Evolutionary conservation across 176 grass and related monocot species (phyloP).

Genomic region (Oryza coarctata): DNA sequence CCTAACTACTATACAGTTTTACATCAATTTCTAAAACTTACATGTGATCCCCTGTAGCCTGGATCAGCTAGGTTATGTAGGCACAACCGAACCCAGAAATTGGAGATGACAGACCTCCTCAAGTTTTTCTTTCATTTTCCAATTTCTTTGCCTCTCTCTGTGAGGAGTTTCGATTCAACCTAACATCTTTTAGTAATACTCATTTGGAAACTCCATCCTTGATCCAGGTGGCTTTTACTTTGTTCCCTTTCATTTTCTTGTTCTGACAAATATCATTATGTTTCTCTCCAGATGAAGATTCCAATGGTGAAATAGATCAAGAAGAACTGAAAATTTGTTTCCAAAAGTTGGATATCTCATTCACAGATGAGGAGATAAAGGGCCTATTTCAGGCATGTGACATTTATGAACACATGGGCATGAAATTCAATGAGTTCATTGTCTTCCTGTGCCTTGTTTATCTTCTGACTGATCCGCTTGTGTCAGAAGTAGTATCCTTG

Average conservation of each 20-base stretch:
- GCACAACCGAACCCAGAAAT: background rate
- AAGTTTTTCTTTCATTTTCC: background rate
- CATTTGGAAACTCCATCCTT: background rate
- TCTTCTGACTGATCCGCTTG: constrained; percentile 84
- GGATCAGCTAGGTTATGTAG: background rate
- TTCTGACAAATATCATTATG: background rate
- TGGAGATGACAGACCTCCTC: background rate
- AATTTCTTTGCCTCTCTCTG: background rate
- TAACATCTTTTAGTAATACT: background rate
- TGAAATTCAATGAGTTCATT: constrained; percentile 99
- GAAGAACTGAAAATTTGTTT: constrained; percentile 83
- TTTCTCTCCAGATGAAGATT: constrained; percentile 80
- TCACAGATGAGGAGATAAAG: constrained; percentile 70
- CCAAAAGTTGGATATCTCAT: constrained; percentile 76
- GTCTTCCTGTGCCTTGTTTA: constrained; percentile 99
- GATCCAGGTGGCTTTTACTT: background rate
- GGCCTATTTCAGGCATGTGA: constrained; percentile 90
- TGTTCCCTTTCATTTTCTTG: background rate
- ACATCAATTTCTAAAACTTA: background rate
- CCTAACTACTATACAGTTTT: background rate
- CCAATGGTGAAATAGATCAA: constrained; percentile 94
- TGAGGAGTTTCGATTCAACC: background rate
- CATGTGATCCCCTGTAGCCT: background rate
- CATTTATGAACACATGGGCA: constrained; percentile 83
- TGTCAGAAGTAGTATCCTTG: constrained; percentile 88